Percentiles rank a stretch among this genome's conserved stretches.
These are phyloP conservation scores for Plasmodium gonderi DNA, from an alignment of 169 alveolate genomes.

Conservation along the genomic window DNA sequence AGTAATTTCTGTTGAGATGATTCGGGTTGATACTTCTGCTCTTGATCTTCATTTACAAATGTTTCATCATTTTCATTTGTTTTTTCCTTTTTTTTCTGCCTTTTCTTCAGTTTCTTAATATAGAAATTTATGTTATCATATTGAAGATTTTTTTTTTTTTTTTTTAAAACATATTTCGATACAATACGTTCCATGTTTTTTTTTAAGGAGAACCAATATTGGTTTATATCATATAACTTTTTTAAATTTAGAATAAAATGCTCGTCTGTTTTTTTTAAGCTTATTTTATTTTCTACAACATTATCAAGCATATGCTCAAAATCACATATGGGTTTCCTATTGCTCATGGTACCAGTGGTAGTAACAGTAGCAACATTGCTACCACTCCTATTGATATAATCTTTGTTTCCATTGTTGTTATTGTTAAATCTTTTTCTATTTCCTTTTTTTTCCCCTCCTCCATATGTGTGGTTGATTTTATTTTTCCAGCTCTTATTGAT, in stretches of 20 bases:
- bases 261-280: constrained; percentile 48
- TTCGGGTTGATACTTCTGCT: not conserved
- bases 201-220: constrained; percentile 30
- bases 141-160: constrained; percentile 38
- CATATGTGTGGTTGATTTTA: constrained; percentile 5
- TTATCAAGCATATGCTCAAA: constrained; percentile 1
- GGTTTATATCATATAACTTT: constrained; percentile 4
- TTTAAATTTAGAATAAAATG: constrained; percentile 20
- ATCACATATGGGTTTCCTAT: constrained; percentile 4
- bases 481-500: constrained; percentile 16
- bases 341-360: not conserved
- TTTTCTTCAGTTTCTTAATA: constrained; percentile 38
- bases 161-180: constrained; percentile 62
- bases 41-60: not conserved
- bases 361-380: too few relatives aligned
- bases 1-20: constrained; percentile 7
- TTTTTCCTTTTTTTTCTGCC: not conserved
- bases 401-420: not conserved
- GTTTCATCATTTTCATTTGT: constrained; percentile 1
- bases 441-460: constrained; percentile 6
- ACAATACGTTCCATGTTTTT: constrained; percentile 38
- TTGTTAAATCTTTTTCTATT: constrained; percentile 6
- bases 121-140: constrained; percentile 69
- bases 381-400: not conserved
- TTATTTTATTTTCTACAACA: constrained; percentile 26